Evolutionary conservation across 2,329 filamentous ascomycete species (phyloP), one percentile per base, ranked within the genome.

Genomic region (Scytalidium lignicola): DNA sequence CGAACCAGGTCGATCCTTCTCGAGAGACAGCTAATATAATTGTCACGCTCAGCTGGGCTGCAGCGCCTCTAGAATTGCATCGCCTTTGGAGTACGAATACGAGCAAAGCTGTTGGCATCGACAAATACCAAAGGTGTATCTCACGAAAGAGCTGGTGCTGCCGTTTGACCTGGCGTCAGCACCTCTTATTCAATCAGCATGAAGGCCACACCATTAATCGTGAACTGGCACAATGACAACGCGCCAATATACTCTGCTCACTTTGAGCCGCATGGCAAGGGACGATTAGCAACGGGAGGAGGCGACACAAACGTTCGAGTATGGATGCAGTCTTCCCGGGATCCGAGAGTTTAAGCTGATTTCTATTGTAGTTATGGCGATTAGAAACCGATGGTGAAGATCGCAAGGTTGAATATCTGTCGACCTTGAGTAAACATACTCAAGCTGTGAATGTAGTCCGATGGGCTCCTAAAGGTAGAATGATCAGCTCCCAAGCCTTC

Each of bases 201-300:
- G 93, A 97, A 95, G 80, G 91, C 90, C 66, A 86, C 90, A 65
- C 92, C 93, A 61, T 80, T 99, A 60, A 92, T 97, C 66, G 92
- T 99, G 73, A 90, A 95, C 76, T 99, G 93, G 93, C 95, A 99
- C 72, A 89, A 96, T 70, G 89, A 96, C 66, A 96, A 95, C 72
- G 84, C 89, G 62, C 93, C 93, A 51, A 91, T 99, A 67, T 99
- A 97, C 74, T 96, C 92, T 41, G 90, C 90, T 60, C 92, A 97
- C 69, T 99, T 97, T 67, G 92, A 99, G 67, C 89, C 89, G 43
- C 80, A 89, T 65, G 90, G 90, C 56, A 96, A 93, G 69, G 90
- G 90, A 47, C 84, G 93, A 62, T 74, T 99, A 55, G 93, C 93
- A 51, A 99, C 93, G 9, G 92, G 86, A 54, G 93, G 92, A 62